Evolutionary conservation across 2,329 filamentous ascomycete genomes (phyloP), one percentile per base, ranked within the genome.

Genomic region (Penicillium sp.): DNA sequence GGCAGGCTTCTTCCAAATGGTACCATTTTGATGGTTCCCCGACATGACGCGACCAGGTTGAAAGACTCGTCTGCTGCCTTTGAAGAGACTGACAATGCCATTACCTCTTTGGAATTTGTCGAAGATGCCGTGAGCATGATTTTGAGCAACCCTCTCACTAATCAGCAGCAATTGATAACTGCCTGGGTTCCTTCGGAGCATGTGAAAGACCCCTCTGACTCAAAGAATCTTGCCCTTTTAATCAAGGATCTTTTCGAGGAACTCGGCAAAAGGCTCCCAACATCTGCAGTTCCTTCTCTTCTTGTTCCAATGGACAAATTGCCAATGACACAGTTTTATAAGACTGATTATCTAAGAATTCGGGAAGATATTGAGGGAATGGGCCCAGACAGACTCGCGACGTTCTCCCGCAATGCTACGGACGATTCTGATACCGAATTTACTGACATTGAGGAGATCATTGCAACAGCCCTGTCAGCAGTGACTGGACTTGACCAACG

Each of bases 41-140:
- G 91, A 37, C 79, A 96, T 64, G 89, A 89, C 59, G 91, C 96
- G 72, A 80, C 95, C 54, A 96, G 96, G 70, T 80, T 96, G 10
- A 84, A 91, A 45, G 92, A 92, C 0, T 89, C 93, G 63, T 81
- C 90, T 45, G 87, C 96, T 39, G 91, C 96, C 69, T 82, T 93
- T 11, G 84, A 85, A 1, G 92, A 96, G 69, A 88, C 96, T 54
- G 89, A 86, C 56, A 83, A 82, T 16, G 77, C 82, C 16, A 73
- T 93, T 13, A 77, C 88, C 1, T 77, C 80, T 13, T 80, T 80
- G 9, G 65, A 68, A 0, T 62, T 77, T 16, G 83, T 89, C 0
- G 70, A 76, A n/a, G 84, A 91, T 55, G 90, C 88, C 50, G 78
- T 84, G 3, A 89, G 87, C 0, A 69, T 93, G 7, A 74, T 92